Evolutionary conservation across 768 basidiomycete genomes (phyloP).

Genomic region (Fibroporia radiculosa): DNA sequence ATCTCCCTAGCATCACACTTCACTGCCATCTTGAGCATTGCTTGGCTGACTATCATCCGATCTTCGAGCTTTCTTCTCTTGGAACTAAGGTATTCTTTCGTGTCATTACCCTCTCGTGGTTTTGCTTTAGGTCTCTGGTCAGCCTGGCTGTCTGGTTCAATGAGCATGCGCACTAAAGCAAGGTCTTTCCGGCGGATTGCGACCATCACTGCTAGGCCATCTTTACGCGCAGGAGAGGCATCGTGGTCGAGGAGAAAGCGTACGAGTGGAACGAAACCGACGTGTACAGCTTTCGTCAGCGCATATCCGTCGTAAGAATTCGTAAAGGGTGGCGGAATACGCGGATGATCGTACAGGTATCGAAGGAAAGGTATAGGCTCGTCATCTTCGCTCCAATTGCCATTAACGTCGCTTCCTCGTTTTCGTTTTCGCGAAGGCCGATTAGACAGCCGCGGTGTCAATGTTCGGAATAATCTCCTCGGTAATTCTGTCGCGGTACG

Average conservation of each 20-base stretch:
- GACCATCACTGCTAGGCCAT: constrained; percentile 58
- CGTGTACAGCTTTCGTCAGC: constrained; percentile 70
- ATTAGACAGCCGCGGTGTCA: constrained; percentile 24
- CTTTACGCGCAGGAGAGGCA: constrained; percentile 60
- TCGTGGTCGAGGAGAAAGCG: constrained; percentile 62
- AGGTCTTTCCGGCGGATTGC: constrained; percentile 72
- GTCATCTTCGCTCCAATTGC: constrained; percentile 40
- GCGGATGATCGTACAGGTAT: constrained; percentile 40
- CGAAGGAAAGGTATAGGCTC: constrained; percentile 58
- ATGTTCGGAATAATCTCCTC: constrained; percentile 52
- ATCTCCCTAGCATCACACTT: constrained; percentile 60
- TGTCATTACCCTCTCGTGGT: constrained; percentile 5
- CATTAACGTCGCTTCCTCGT: constrained; percentile 1
- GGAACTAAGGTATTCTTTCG: constrained; percentile 7
- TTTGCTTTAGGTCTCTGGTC: constrained; percentile 14
- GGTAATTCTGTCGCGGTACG: constrained; percentile 44
- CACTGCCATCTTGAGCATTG: constrained; percentile 63
- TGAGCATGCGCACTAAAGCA: constrained; percentile 61
- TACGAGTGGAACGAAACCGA: constrained; percentile 55
- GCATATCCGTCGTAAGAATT: constrained; percentile 79
- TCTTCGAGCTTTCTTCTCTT: constrained; percentile 56
- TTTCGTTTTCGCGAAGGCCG: constrained; percentile 6
- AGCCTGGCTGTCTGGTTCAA: constrained; percentile 41
- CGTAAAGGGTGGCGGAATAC: constrained; percentile 35
- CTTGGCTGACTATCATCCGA: constrained; percentile 41